These are phyloP conservation scores for Magnusiomyces tetraspermus DNA, from an alignment of 1,139 yeast genomes.

Conservation along the genomic window DNA sequence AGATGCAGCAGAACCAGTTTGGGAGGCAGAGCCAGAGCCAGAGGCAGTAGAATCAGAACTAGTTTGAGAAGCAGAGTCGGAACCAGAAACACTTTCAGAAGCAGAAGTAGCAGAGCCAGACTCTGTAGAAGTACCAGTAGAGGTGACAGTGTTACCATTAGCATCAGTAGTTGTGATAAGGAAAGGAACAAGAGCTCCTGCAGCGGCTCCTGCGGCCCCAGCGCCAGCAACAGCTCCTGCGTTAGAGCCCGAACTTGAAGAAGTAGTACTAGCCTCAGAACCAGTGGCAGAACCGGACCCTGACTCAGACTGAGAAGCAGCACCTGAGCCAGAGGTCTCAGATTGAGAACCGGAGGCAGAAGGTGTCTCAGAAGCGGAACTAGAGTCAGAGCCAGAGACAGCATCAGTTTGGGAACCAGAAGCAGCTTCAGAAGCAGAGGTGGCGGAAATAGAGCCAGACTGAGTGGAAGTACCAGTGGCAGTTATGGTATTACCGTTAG, in stretches of 20 bases:
- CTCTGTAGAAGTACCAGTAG: not conserved
- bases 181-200: not conserved
- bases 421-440: not conserved
- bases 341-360: not conserved
- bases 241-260: not conserved
- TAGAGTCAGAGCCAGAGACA: not conserved
- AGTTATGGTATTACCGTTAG: not conserved
- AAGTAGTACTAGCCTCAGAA: slow-evolving; percentile 4
- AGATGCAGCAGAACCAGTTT: slow-evolving; percentile 3
- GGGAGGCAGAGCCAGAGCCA: slow-evolving; percentile 2
- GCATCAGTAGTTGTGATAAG: not conserved
- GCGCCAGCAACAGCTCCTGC: not conserved
- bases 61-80: not conserved
- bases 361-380: slow-evolving; percentile 4
- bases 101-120: slow-evolving; percentile 3
- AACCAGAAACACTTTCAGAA: not conserved
- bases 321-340: not conserved
- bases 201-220: not conserved
- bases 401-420: not conserved
- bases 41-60: not conserved
- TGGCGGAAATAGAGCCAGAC: not conserved
- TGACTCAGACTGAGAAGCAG: not conserved
- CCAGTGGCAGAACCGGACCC: not conserved
- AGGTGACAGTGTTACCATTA: not conserved
- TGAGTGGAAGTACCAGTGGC: not conserved